phyloP scores from a whole-genome alignment of 1,284 basidiomycete species.

The Ustilago esculenta region DNA sequence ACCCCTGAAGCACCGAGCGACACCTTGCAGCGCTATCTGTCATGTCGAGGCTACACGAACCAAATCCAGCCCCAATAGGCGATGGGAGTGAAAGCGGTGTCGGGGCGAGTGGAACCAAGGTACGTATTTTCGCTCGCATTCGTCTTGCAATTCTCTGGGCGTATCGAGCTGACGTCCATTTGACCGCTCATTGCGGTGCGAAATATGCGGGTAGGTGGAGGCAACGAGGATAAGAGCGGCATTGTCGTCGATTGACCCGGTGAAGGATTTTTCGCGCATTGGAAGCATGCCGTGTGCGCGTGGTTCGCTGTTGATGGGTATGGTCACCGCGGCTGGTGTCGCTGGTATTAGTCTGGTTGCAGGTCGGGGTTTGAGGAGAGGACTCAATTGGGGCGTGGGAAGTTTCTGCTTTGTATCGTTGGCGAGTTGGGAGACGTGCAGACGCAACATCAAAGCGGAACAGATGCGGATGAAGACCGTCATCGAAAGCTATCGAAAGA shows the following conservation, averaged over 20 bases:
- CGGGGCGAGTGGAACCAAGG: slow-evolving; percentile 20
- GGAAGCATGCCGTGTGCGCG: slow-evolving; percentile 46
- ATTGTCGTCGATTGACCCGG: slow-evolving; percentile 24
- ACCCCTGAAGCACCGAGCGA: no score
- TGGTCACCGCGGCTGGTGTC: slow-evolving; percentile 49
- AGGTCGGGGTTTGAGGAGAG: slow-evolving; percentile 38
- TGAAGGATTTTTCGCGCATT: slow-evolving; percentile 34
- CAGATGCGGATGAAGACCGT: slow-evolving; percentile 44
- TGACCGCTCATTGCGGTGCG: background rate
- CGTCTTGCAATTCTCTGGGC: no score
- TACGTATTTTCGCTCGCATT: no score
- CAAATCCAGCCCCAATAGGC: slow-evolving; percentile 6
- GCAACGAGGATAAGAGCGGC: slow-evolving; percentile 39
- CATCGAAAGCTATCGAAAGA: slow-evolving; percentile 37
- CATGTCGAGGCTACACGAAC: slow-evolving; percentile 39
- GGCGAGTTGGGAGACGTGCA: slow-evolving; percentile 46
- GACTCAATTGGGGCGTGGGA: slow-evolving; percentile 54
- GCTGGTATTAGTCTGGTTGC: slow-evolving; percentile 46
- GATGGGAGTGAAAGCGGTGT: slow-evolving; percentile 4
- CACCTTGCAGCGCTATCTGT: no score
- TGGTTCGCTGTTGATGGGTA: slow-evolving; percentile 39
- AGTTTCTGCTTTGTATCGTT: slow-evolving; percentile 44
- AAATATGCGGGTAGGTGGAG: slow-evolving; percentile 16
- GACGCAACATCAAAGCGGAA: slow-evolving; percentile 44
- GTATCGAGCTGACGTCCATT: no score